phyloP scores from a whole-genome alignment of 2,329 filamentous ascomycete species.

The Nothophoma quercina region DNA sequence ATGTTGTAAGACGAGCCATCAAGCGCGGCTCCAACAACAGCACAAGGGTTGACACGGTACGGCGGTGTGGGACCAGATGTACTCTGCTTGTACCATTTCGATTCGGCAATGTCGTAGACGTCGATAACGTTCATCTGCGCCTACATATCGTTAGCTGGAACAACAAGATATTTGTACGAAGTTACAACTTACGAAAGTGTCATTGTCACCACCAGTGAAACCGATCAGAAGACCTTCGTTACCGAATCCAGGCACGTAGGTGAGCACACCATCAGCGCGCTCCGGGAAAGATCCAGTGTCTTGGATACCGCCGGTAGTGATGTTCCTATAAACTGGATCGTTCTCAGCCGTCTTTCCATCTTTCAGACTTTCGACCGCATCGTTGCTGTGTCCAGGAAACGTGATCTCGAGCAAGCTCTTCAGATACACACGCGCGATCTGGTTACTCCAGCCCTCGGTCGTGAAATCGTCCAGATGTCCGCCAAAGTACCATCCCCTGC shows the following conservation, averaged over 20 bases:
- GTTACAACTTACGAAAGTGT: slow-evolving; percentile 64
- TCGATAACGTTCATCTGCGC: slow-evolving; percentile 76
- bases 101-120: slow-evolving; percentile 77
- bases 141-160: slow-evolving; percentile 39
- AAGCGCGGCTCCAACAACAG: slow-evolving; percentile 74
- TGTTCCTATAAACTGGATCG: slow-evolving; percentile 74
- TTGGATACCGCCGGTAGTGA: slow-evolving; percentile 75
- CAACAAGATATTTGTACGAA: not conserved
- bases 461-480: slow-evolving; percentile 74
- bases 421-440: slow-evolving; percentile 70
- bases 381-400: slow-evolving; percentile 73
- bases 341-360: slow-evolving; percentile 64
- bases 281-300: slow-evolving; percentile 72
- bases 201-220: slow-evolving; percentile 75
- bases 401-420: slow-evolving; percentile 80
- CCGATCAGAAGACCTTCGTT: slow-evolving; percentile 77
- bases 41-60: slow-evolving; percentile 71
- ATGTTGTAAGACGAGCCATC: slow-evolving; percentile 79
- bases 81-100: slow-evolving; percentile 76
- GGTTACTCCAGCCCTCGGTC: slow-evolving; percentile 72
- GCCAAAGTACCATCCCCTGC: slow-evolving; percentile 79
- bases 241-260: slow-evolving; percentile 80
- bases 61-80: slow-evolving; percentile 67
- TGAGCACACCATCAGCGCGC: slow-evolving; percentile 74
- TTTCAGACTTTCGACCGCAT: slow-evolving; percentile 65